Evolutionary conservation across 2,329 filamentous ascomycete species (phyloP).

Genomic region (Teratosphaeria destructans): DNA sequence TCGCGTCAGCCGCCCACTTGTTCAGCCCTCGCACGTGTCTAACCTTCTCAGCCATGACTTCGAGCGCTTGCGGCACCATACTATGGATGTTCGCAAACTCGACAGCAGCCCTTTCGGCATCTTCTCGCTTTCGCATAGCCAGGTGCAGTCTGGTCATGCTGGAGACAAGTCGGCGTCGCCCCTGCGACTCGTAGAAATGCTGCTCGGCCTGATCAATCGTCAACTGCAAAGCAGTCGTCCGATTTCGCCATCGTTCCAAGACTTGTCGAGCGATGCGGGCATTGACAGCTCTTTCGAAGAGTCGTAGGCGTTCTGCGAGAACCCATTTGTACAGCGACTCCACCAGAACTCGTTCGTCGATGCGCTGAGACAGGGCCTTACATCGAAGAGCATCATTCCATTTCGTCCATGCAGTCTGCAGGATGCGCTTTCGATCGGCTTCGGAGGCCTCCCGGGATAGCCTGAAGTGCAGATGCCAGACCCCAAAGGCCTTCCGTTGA

Average conservation of each 20-base stretch:
- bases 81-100: conserved; percentile 32
- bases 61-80: conserved; percentile 28
- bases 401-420: conserved; percentile 47
- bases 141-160: conserved; percentile 21
- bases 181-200: conserved; percentile 18
- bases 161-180: conserved; percentile 15
- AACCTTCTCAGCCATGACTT: conserved; percentile 25
- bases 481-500: conserved; percentile 35
- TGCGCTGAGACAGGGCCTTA: conserved; percentile 40
- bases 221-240: conserved; percentile 5
- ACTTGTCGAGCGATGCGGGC: conserved; percentile 12
- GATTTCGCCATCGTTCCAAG: conserved; percentile 10
- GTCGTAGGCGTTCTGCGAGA: conserved; percentile 36
- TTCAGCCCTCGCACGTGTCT: conserved; percentile 39
- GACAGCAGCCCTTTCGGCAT: conserved; percentile 27
- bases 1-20: conserved; percentile 44
- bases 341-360: conserved; percentile 46
- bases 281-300: conserved; percentile 29
- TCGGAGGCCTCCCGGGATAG: conserved; percentile 33
- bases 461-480: conserved; percentile 37
- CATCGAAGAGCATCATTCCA: conserved; percentile 54
- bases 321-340: conserved; percentile 53
- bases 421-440: conserved; percentile 42
- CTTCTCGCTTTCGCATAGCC: conserved; percentile 21
- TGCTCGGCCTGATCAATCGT: conserved; percentile 10